Evolutionary conservation across 2,329 filamentous ascomycete genomes (phyloP), one percentile per base, ranked within the genome.

Genomic region (Fusarium setosum): DNA sequence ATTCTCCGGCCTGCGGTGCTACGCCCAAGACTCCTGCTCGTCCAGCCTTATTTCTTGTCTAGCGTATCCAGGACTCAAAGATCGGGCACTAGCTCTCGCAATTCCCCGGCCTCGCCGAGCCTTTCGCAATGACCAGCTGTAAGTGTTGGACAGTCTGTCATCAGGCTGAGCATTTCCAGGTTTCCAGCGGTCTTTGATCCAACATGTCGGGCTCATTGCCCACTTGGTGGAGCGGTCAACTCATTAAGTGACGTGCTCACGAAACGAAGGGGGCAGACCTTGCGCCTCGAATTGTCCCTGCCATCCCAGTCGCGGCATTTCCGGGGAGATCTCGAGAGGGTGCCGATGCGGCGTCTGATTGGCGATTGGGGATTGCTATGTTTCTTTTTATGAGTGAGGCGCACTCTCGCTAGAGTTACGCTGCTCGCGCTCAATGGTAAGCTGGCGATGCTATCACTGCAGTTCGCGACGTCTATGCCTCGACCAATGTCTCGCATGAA

Each of bases 281-380:
- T 55, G 59, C 24, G 17, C 41, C 21, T 40, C 38, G 17, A 35
- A 31, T 34, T 47, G 56, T 26, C 40, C 34, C 53, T 42, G 31
- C 18, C 24, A 67, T 67, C 69, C 69, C 44, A 29, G 67, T 72
- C 67, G 67, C 67, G 67, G 69, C 63, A 70, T 62, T 70, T 61
- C 67, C 62, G 69, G 69, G 64, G 61, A 56, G 60, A 66, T 63
- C 58, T 59, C 17, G 48, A 47, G 32, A 53, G 55, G 44, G 49
- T 50, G 42, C 65, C 51, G 41, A 56, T 42, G 40, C 15, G 23
- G 40, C 41, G 40, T 20, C 48, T 69, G 58, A 60, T 65, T 69
- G 66, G 52, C 61, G 51, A 53, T 26, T 20, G 38, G 21, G 38
- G 55, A 63, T 63, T 41, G 34, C n/a, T 35, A 7, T 41, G 24